Evolutionary conservation across 2,329 filamentous ascomycete species (phyloP), one percentile per base, ranked within the genome.

Genomic region (Tolypocladium guangdongense): DNA sequence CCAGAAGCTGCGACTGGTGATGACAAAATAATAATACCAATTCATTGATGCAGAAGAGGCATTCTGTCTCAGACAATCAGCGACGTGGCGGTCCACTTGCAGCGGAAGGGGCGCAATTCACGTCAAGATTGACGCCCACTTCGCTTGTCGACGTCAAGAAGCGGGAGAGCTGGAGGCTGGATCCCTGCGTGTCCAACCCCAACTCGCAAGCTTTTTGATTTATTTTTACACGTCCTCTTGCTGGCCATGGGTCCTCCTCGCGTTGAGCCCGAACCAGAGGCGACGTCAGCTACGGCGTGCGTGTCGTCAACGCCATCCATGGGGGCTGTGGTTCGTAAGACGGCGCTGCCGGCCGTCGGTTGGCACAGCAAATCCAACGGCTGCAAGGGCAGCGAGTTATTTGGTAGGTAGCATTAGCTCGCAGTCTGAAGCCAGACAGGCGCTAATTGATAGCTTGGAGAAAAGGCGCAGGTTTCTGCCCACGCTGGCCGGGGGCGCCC

Each of bases 1-100:
- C 72, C 1, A 71, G 66, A 55, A 76, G 78, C 52, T 88, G 86
- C 65, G 83, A 88, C 66, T 90, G 86, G 84, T 81, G 16, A 52
- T 46, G 35, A 18, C 18, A n/a, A n/a, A n/a, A n/a, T n/a, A 14
- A n/a, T 32, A 22, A 24, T 33, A 24, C 30, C 12, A 11, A 32
- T 30, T 6, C 27, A 4, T 6, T n/a, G n/a, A n/a, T n/a, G n/a
- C 7, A 18, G 2, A 14, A 11, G 27, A 27, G 39, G 24, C 41
- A 7, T 5, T 11, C 14, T 45, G 41, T 45, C 41, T 45, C 41
- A 32, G 18, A 32, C 41, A 11, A 12, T 6, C 41, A 18, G 10
- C 5, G 38, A 24, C 16, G 41, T 45, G 12, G 22, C 16, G 39
- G 38, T 10, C 20, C 10, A 4, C 20, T 14, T 22, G 39, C 14